phyloP scores from a whole-genome alignment of 345 rosid genomes.

The Trapa bicornis region DNA sequence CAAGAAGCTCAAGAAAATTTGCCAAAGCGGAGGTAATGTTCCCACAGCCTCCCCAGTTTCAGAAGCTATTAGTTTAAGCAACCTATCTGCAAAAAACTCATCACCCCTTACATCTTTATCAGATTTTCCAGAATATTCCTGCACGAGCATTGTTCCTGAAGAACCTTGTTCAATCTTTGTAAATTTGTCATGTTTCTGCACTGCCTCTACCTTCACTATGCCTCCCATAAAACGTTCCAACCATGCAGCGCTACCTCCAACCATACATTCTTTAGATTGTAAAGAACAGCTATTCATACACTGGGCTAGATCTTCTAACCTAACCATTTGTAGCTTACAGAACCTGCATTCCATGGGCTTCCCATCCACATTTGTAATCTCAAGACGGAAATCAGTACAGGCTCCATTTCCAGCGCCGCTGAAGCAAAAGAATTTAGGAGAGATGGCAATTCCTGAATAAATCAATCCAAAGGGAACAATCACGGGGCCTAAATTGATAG shows the following conservation, averaged over 20 bases:
- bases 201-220: constrained; percentile 27
- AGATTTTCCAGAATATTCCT: constrained; percentile 21
- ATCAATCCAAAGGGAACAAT: constrained; percentile 71
- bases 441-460: constrained; percentile 53
- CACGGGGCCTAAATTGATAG: constrained; percentile 44
- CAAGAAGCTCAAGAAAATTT: constrained; percentile 62
- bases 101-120: constrained; percentile 21
- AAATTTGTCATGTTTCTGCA: constrained; percentile 30
- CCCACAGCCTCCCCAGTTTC: constrained; percentile 39
- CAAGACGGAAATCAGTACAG: constrained; percentile 41
- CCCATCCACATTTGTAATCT: constrained; percentile 53
- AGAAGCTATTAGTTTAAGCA: constrained; percentile 36
- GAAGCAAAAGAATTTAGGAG: constrained; percentile 12
- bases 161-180: constrained; percentile 22
- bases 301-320: constrained; percentile 15
- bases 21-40: constrained; percentile 52
- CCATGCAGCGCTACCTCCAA: constrained; percentile 17
- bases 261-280: constrained; percentile 8
- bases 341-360: constrained; percentile 73
- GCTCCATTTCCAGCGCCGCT: constrained; percentile 10
- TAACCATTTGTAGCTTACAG: constrained; percentile 46
- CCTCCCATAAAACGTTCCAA: constrained; percentile 27
- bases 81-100: constrained; percentile 48
- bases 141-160: constrained; percentile 34
- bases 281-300: constrained; percentile 7